Base-by-base conservation (phyloP, 371 early-diverging fungal genomes). In the Mucor velutinosus region DNA sequence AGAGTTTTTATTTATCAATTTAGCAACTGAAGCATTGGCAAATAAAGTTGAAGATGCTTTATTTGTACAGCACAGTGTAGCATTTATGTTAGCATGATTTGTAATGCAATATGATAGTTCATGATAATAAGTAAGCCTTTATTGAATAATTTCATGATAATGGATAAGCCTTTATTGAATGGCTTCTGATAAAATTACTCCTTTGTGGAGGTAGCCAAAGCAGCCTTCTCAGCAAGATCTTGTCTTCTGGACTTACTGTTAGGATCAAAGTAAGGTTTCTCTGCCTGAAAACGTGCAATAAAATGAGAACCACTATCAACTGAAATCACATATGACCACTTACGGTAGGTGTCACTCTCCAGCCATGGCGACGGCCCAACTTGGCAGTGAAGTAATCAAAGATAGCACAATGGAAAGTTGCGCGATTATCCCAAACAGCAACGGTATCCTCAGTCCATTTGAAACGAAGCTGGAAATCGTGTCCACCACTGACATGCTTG, bases 391-490 rank as follows among this genome's bases (percentile, higher is more conserved):
- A 69, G 7, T 64, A 64, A 39, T 72, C 69, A 49, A 64, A 64
- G n/a, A 72, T 67, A 51, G 73, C 81, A 67, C 25, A 75, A 62
- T 88, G 89, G 63, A 65, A 72, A 12, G 81, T 72, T 0, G 73
- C 69, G 8, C 89, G 75, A 71, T 88, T 88, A 69, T 87, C 88
- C 89, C 89, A 89, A 30, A 89, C 80, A 7, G 89, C 89, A 8
- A 89, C 82, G 27, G 77, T 74, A 76, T 87, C 74, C 68, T 79
- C 79, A 7, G 69, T 62, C 88, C 88, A 89, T 27, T 68, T 75
- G 83, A 87, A 89, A 12, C 92, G 87, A 32, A 90, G 89, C 47
- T 88, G 86, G 69, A 85, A 84, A 35, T 92, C 87, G 57, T 81
- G 70, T 21, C 85, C 79, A 59, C 78, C 71, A 32, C 75, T 64